Base-by-base conservation (phyloP, 1,284 basidiomycete genomes). In the Leccinum brunneo-olivaceum region DNA sequence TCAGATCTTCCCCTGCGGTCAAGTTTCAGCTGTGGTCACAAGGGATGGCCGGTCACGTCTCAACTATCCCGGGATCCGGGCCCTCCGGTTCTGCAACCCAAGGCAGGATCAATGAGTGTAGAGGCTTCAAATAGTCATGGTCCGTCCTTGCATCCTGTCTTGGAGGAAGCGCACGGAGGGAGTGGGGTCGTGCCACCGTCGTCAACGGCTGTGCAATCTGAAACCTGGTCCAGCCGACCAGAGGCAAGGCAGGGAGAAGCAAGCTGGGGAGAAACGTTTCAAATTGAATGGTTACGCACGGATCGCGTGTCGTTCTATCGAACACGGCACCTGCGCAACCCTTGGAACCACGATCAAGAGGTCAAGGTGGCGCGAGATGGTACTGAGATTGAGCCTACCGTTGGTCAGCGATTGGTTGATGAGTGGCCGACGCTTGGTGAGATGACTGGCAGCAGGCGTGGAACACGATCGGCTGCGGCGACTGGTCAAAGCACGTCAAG, bases 291-390 rank as follows among this genome's bases (percentile, higher is more conserved):
- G 94, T 58, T 94, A 41, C 77, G 77, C 51, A 84, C 81, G 1
- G 69, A 77, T 6, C 74, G 77, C 4, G 62, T 96, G n/a, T 81
- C 89, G 2, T 95, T 96, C 65, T 70, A 72, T 52, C 76, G 77
- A 39, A 87, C 87, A 21, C 75, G 83, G 34, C 84, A 90, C 57
- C 64, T 95, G 41, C 80, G 90, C 30, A 96, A 96, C 57, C 87
- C 88, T 0, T 96, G 92, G 93, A 94, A 95, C 52, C 82, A 90
- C 56, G 88, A 88, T 50, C 73, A 87, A 38, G 90, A 95, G 61
- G 79, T 95, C 50, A 95, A 94, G 70, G 84, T 93, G 9, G 95
- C 90, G 10, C 73, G 91, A 42, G 92, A 96, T 58, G 92, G 92
- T 11, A 95, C 92, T 1, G 92, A 96, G 64, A 64, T 96, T 19